These are phyloP conservation scores for Penicillium coprophilum DNA, from an alignment of 495 filamentous ascomycete genomes.

Conservation along the genomic window DNA sequence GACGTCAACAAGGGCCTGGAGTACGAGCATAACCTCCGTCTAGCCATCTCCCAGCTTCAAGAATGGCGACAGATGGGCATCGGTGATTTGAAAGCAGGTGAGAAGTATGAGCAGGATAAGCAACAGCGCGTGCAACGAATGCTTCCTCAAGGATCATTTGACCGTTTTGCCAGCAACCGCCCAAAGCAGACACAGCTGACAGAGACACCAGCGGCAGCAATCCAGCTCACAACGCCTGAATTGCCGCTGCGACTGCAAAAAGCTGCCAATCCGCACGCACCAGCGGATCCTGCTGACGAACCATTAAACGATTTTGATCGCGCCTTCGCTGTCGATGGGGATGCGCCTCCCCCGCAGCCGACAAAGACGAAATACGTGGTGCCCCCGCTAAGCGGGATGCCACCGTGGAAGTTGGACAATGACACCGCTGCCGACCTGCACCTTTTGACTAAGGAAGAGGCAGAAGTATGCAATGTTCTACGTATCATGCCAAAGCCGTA, in stretches of 20 bases:
- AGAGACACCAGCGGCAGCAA: constrained; percentile 70
- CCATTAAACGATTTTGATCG: constrained; percentile 46
- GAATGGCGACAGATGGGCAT: constrained; percentile 89
- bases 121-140: constrained; percentile 67
- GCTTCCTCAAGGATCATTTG: constrained; percentile 72
- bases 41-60: constrained; percentile 87
- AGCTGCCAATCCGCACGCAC: constrained; percentile 34
- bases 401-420: constrained; percentile 66
- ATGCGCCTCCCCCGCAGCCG: constrained; percentile 44
- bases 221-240: constrained; percentile 73
- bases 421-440: constrained; percentile 80
- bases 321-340: constrained; percentile 44
- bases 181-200: constrained; percentile 55
- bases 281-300: constrained; percentile 32
- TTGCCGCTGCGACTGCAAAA: constrained; percentile 60
- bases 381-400: constrained; percentile 53
- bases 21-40: constrained; percentile 85
- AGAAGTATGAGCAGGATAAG: constrained; percentile 95
- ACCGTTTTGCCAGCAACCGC: constrained; percentile 66
- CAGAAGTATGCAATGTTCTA: constrained; percentile 77
- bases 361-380: constrained; percentile 48
- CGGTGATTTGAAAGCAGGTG: constrained; percentile 77
- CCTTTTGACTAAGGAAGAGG: constrained; percentile 80
- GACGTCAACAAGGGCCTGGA: constrained; percentile 77
- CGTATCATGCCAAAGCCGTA: constrained; percentile 91